Evolutionary conservation across 257 asterid species (phyloP), one percentile per base, ranked within the genome.

Genomic region (Solanum stenotomum): DNA sequence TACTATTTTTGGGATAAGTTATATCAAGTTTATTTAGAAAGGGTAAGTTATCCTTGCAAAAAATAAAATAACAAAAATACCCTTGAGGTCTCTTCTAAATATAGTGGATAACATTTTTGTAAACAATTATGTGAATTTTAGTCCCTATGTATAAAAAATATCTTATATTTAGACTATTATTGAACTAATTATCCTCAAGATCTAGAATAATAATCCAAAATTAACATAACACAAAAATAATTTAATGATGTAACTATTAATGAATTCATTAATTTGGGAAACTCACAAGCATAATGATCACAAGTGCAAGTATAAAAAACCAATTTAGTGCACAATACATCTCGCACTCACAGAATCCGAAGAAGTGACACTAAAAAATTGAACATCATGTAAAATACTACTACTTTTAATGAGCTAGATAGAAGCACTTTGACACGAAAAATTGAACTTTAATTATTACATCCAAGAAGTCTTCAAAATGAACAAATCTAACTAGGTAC

Each of bases 321-420:
- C 25, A 59, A 20, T 22, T 20, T 16, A 5, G 2, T 46, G 20
- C 59, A 46, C 59, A 46, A 46, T 14, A 46, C 56, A 46, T 46
- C 20, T 46, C 56, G 6, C 6, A 16, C 3, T 52, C n/a, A 56
- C n/a, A 0, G 4, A 18, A 6, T 56, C 4, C n/a, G 0, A 56
- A 56, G 16, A 56, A 56, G 10, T 20, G n/a, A 2, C 25, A 33
- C 15, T 4, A 1, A 8, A 1, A 8, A 74, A 35, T 35, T 5
- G 59, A 33, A 25, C 25, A 25, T 14, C 1, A 78, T 8, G 44
- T 38, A 38, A 11, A 34, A 38, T n/a, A n/a, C 46, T 29, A 16
- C 18, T 35, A 75, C 85, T 27, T 25, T 79, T 44, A 16, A 44
- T 27, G 65, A 44, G 27, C n/a, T 27, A 79, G 25, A 8, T 68